Base-by-base conservation (phyloP, 176 grass and related monocot genomes). In the Phoenix roebelenii region DNA sequence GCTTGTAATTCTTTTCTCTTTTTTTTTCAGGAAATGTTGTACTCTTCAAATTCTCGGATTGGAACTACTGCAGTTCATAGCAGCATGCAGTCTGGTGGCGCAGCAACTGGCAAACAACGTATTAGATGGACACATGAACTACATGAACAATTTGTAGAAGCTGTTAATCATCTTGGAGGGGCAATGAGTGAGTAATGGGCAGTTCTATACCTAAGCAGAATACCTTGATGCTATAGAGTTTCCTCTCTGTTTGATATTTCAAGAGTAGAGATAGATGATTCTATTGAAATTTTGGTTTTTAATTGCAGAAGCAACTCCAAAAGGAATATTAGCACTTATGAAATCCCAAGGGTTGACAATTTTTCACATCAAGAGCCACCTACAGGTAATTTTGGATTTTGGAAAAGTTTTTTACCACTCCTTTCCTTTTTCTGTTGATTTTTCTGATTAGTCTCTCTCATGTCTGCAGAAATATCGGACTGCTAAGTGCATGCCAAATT, bases 251-350 rank as follows among this genome's bases (percentile, higher is more conserved):
- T 30, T 30, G 35, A 44, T 12, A 44, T 44, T 44, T 44, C 4
- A 50, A 10, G 19, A 23, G 12, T 5, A 16, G 30, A 20, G 15
- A 7, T 16, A 23, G 18, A 51, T 0, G 14, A 6, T 16, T 35
- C 7, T n/a, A 19, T 6, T 6, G 5, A 30, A 30, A 64, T 64
- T n/a, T 17, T 39, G 15, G 15, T 64, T 20, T 50, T 22, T 22
- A 64, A 51, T 19, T 64, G 61, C 61, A 64, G 61, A 64, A 51
- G 61, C 61, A 64, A 64, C 44, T 22, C 61, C 61, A 64, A 64
- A 64, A 50, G 61, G 48, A 64, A 64, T 64, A 24, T 64, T 64
- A 24, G 48, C 20, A 16, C 48, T 64, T 15, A 64, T 64, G 61
- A 64, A 64, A 64, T 51, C 18, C 23, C 35, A 64, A 16, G 61